These are phyloP conservation scores for Vitis hybrid DNA, from an alignment of 177 flowering plant genomes.

Conservation along the genomic window DNA sequence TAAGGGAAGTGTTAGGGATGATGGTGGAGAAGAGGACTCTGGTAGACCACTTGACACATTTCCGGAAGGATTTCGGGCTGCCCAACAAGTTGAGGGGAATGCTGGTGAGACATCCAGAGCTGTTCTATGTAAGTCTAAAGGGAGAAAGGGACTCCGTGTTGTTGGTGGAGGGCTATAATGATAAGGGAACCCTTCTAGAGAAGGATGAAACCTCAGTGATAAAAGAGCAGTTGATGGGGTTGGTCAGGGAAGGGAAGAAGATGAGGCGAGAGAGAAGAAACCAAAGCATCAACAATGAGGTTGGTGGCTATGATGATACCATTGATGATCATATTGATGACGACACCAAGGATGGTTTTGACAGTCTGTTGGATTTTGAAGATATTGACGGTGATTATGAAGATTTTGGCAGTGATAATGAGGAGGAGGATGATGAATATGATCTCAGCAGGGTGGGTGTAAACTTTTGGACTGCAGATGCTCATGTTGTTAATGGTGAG, in stretches of 20 bases:
- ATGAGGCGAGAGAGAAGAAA: constrained; percentile 64
- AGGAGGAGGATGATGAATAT: constrained; percentile 14
- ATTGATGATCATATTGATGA: constrained; percentile 11
- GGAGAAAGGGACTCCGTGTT: constrained; percentile 89
- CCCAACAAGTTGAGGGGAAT: constrained; percentile 79
- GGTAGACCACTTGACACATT: constrained; percentile 86
- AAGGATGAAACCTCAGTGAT: constrained; percentile 53
- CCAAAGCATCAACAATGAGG: constrained; percentile 4
- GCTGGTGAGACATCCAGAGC: constrained; percentile 90
- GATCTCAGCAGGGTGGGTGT: constrained; percentile 1
- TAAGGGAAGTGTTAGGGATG: constrained; percentile 88
- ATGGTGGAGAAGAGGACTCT: constrained; percentile 81
- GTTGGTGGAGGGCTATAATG: constrained; percentile 79
- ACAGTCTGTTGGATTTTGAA: constrained; percentile 27
- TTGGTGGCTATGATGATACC: neutral
- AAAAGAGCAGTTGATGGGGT: constrained; percentile 51
- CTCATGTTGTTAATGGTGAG: neutral
- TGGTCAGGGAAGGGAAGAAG: constrained; percentile 71
- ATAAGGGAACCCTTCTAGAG: constrained; percentile 61
- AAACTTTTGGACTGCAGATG: constrained; percentile 30
- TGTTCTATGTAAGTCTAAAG: constrained; percentile 88
- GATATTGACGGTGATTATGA: constrained; percentile 29
- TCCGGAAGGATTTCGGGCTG: constrained; percentile 80
- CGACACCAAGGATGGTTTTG: constrained; percentile 28
- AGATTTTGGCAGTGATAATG: constrained; percentile 23